Percentiles rank a stretch among this genome's conserved stretches.
These are phyloP conservation scores for Phytopythium montanum DNA, from an alignment of 352 stramenopile genomes.

Conservation along the genomic window DNA sequence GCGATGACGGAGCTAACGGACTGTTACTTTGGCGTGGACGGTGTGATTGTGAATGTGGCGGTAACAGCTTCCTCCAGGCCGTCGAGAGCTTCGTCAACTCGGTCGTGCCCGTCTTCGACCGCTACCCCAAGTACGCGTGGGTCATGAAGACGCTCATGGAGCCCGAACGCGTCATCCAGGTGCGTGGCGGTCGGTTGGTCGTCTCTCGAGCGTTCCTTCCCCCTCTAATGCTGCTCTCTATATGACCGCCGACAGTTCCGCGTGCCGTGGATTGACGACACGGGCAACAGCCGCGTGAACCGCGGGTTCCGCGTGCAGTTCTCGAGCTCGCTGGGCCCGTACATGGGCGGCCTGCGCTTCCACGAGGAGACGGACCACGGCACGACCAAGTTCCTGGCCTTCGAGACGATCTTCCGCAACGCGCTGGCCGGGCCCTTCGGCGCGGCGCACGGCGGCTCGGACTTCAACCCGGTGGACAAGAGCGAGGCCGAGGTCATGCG, in stretches of 20 bases:
- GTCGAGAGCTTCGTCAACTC: slow-evolving; percentile 81
- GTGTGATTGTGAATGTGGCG: too few relatives aligned
- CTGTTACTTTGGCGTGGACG: background rate
- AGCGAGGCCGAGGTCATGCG: slow-evolving; percentile 96
- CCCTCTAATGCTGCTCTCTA: background rate
- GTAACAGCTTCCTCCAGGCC: slow-evolving; percentile 55
- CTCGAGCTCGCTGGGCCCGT: slow-evolving; percentile 87
- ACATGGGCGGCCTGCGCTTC: slow-evolving; percentile 96
- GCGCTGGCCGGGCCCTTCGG: slow-evolving; percentile 83
- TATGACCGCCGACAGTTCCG: slow-evolving; percentile 73
- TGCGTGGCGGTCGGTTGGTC: background rate
- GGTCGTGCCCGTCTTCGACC: slow-evolving; percentile 82
- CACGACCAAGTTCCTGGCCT: slow-evolving; percentile 90
- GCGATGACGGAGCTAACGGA: background rate
- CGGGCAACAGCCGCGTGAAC: slow-evolving; percentile 94
- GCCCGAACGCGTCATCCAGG: slow-evolving; percentile 90
- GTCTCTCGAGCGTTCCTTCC: background rate
- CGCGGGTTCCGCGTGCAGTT: slow-evolving; percentile 98
- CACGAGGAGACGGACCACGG: slow-evolving; percentile 88
- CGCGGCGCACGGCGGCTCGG: slow-evolving; percentile 87
- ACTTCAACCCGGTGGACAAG: slow-evolving; percentile 98
- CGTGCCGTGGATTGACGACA: slow-evolving; percentile 97
- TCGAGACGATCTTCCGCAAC: slow-evolving; percentile 97
- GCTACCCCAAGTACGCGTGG: slow-evolving; percentile 88
- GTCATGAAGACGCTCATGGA: slow-evolving; percentile 95